Base-by-base conservation (phyloP, 345 rosid genomes). In the Lagerstroemia speciosa region DNA sequence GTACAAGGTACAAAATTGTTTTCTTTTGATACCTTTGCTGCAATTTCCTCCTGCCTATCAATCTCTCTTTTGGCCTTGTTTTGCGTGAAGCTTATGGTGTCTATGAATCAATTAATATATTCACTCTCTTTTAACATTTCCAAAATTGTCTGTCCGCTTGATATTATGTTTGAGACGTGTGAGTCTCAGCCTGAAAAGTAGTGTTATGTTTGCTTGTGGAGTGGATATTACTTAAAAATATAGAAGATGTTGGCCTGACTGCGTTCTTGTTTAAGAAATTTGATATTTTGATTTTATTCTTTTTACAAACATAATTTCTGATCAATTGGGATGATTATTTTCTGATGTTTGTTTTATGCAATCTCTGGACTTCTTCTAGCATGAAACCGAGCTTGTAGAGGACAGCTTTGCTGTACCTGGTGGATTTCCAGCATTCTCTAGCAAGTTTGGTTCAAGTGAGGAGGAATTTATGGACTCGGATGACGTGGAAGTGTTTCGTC, bases 381-480 rank as follows among this genome's bases (percentile, higher is more conserved):
- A 92, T 75, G 97, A 89, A 77, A 88, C 88, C 58, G 92, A 92
- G 83, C 88, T 88, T 34, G 83, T 88, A 46, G 98, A 94, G 40
- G 93, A 92, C 64, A 83, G 88, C 81, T 79, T 87, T 69, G 82
- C 80, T 58, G 62, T 92, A 68, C 92, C 83, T 58, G 63, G 63
- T 62, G 98, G 91, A 64, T 87, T 82, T 73, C 81, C 74, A 73
- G 82, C 85, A 9, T 40, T 84, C 52, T 77, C 89, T 73, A 80
- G 83, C 74, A 94, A 83, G 80, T 88, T 84, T 74, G 97, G 76
- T 60, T 94, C 92, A 38, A 91, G 93, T 75, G 97, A 90, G 75
- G 97, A 92, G 69, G 99, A 94, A 71, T 77, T 80, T 31, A 65
- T 88, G 77, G 98, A 94, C 80, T 89, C 97, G 60, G 99, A 92